Percentiles rank a stretch among this genome's conserved stretches.
Evolutionary conservation across 1,284 basidiomycete species (phyloP).

Genomic region (Pholiota adiposa): DNA sequence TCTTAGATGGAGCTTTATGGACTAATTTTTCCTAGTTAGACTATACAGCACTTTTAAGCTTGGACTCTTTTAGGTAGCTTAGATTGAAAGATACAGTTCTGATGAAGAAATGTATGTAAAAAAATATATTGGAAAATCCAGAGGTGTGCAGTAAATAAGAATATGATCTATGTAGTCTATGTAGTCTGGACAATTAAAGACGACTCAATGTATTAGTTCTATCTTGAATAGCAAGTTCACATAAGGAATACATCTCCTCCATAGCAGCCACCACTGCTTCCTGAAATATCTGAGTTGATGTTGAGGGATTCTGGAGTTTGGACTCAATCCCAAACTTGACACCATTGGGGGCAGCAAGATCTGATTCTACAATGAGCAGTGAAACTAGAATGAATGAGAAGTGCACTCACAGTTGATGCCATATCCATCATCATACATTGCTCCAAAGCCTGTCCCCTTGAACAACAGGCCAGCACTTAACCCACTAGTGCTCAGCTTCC

Average conservation of each 20-base stretch:
- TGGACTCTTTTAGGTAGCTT: not conserved
- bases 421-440: slow-evolving; percentile 84
- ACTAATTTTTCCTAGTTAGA: not conserved
- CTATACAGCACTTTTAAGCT: slow-evolving; percentile 11
- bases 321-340: slow-evolving; percentile 97
- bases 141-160: too few relatives aligned
- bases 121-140: not conserved
- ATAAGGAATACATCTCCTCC: slow-evolving; percentile 63
- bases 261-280: slow-evolving; percentile 71
- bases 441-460: slow-evolving; percentile 90
- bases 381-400: slow-evolving; percentile 3
- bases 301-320: slow-evolving; percentile 73
- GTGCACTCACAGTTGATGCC: slow-evolving; percentile 84
- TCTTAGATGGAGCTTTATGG: slow-evolving; percentile 3
- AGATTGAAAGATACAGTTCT: not conserved
- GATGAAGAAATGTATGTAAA: too few relatives aligned
- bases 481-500: slow-evolving; percentile 94
- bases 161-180: too few relatives aligned
- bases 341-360: slow-evolving; percentile 80
- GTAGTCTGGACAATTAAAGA: too few relatives aligned
- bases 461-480: slow-evolving; percentile 88
- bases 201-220: slow-evolving; percentile 27
- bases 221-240: slow-evolving; percentile 24
- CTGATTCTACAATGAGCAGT: slow-evolving; percentile 42
- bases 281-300: slow-evolving; percentile 79